Base-by-base conservation (phyloP, 2,329 filamentous ascomycete genomes). In the Conoideocrella luteorostrata region DNA sequence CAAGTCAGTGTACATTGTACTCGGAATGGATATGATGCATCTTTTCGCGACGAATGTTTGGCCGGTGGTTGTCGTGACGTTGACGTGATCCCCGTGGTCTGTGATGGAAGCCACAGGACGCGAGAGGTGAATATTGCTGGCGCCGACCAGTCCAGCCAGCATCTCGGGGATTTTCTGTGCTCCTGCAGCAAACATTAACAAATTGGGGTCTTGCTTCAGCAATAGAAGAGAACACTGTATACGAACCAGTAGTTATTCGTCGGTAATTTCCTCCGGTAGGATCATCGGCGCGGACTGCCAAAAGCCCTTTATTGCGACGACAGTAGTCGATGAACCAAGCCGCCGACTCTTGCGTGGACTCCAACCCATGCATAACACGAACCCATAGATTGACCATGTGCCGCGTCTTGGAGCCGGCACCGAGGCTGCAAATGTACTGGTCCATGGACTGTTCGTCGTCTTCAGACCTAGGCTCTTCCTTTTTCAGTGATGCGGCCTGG, bases 271-370 rank as follows among this genome's bases (percentile, higher is more conserved):
- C 26, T 7, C 26, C 26, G 13, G 26, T 28, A 28, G 7, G 26
- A 28, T 28, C 26, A 28, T 28, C 26, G 13, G 26, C 26, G 26
- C 26, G 26, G 13, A 28, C 26, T 28, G 26, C 26, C 26, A 28
- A 28, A 3, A 80, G 58, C 0, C 78, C 77, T 4, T 69, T 69
- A 3, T 72, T 72, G 10, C 65, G 67, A 50, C 69, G 71, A 63
- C 70, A 73, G 58, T 80, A 78, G 26, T 28, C 26, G 13, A 28
- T 28, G 26, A 28, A 28, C 26, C 26, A 28, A 46, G 0, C 74
- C 66, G 26, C 77, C 71, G 1, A 68, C 56, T 2, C 75, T 75
- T 2, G 77, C 57, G 7, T 28, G 13, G 26, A 28, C 26, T 28
- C 26, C 26, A 28, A 13, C 13, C 26, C 26, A 28, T 28, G 26